These are phyloP conservation scores for Dendrobium officinale DNA, from an alignment of 106 monocot species.

Conservation along the genomic window DNA sequence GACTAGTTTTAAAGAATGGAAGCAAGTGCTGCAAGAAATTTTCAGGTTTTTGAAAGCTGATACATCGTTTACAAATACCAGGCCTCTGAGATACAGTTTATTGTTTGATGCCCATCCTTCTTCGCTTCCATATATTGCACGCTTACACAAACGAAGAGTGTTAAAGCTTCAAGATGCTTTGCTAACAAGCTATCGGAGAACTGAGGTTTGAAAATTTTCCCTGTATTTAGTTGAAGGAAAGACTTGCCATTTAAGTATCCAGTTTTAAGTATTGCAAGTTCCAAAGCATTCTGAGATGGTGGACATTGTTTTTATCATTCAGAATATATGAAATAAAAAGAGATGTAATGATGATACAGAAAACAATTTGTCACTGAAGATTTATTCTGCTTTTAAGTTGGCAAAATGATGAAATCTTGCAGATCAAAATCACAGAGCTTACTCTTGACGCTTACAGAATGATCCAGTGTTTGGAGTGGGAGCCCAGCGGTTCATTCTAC, in stretches of 20 bases:
- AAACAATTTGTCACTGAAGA: background rate
- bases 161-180: conserved; percentile 78
- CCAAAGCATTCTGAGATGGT: background rate
- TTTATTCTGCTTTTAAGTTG: conserved; percentile 1
- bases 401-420: conserved; percentile 19
- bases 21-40: conserved; percentile 76
- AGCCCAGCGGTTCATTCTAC: conserved; percentile 70
- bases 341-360: background rate
- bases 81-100: conserved; percentile 68
- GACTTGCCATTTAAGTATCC: background rate
- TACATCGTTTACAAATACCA: conserved; percentile 31
- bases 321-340: background rate
- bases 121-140: conserved; percentile 54
- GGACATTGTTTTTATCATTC: background rate
- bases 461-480: conserved; percentile 93
- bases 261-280: background rate
- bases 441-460: conserved; percentile 90
- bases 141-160: conserved; percentile 52
- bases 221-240: background rate
- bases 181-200: conserved; percentile 65
- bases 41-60: conserved; percentile 70
- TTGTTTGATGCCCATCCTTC: conserved; percentile 71
- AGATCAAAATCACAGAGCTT: conserved; percentile 91
- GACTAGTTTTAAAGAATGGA: conserved; percentile 94
- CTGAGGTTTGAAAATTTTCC: conserved; percentile 58